Conservation (phyloP, 805 yeast genomes). For the Candida yuanshanica region DNA sequence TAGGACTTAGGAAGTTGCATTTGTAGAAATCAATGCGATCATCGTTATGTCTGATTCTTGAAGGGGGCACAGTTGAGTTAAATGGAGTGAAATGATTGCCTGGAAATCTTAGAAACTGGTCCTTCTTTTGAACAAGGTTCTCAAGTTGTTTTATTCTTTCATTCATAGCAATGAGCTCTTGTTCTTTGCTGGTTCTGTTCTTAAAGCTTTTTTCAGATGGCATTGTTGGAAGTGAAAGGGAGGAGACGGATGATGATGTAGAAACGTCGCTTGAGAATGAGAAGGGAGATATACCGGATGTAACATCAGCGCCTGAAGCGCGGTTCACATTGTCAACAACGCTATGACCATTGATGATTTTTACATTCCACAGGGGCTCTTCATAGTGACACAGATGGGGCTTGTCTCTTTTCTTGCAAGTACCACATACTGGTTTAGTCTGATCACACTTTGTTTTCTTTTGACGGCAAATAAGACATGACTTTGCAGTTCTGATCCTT, state of each 20-base stretch:
- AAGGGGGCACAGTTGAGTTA: neutral
- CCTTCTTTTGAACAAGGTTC: constrained; percentile 3
- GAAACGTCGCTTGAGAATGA: neutral
- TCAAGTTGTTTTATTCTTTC: constrained; percentile 15
- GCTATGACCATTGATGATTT: neutral
- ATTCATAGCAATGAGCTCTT: constrained; percentile 6
- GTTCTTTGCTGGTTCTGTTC: neutral
- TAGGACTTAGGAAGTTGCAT: constrained; percentile 3
- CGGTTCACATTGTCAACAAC: neutral
- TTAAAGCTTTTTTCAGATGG: neutral
- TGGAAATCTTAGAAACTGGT: neutral
- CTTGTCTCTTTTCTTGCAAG: constrained; percentile 15
- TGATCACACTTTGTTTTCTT: constrained; percentile 25
- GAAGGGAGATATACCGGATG: too few relatives aligned
- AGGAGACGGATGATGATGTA: too few relatives aligned
- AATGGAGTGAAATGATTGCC: neutral
- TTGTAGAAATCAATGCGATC: constrained; percentile 11
- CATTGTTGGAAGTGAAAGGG: neutral
- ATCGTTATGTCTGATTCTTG: neutral
- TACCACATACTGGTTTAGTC: constrained; percentile 18
- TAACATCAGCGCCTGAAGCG: neutral
- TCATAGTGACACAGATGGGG: constrained; percentile 17
- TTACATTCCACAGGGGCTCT: constrained; percentile 19
- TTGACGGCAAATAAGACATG: constrained; percentile 22
- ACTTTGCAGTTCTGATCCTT: constrained; percentile 15